Evolutionary conservation across 2,329 filamentous ascomycete species (phyloP).

Genomic region (Stemphylium lycopersici): DNA sequence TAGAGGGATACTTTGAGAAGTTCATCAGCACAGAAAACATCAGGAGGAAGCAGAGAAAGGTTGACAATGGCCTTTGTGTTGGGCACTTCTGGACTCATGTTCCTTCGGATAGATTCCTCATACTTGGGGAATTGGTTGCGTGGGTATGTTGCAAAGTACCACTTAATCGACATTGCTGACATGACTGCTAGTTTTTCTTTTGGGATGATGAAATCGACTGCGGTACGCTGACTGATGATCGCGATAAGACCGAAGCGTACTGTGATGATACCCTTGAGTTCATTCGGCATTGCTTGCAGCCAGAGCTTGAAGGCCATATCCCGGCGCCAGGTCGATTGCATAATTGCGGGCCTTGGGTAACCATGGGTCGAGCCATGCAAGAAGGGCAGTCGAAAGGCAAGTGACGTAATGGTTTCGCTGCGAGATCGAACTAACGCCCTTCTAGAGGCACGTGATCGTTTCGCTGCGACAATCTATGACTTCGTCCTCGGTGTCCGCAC

Average conservation of each 20-base stretch:
- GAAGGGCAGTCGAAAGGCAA: conserved; percentile 14
- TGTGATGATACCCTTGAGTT: conserved; percentile 14
- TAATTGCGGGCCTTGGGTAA: conserved; percentile 14
- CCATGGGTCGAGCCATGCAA: conserved; percentile 15
- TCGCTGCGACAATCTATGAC: conserved; percentile 14
- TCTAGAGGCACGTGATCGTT: conserved; percentile 13
- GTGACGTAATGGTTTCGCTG: too few species aligned
- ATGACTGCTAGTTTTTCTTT: conserved; percentile 9
- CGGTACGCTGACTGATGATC: conserved; percentile 12
- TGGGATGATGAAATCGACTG: conserved; percentile 21
- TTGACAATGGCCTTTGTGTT: conserved; percentile 11
- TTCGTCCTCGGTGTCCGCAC: conserved; percentile 9
- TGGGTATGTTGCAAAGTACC: not conserved
- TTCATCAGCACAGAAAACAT: conserved; percentile 10
- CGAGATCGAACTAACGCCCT: not conserved
- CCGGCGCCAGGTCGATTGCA: conserved; percentile 15
- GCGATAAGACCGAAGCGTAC: conserved; percentile 15
- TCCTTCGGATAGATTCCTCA: conserved; percentile 1
- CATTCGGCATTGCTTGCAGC: conserved; percentile 12
- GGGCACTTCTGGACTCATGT: conserved; percentile 14
- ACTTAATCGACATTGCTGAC: not conserved
- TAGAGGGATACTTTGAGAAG: conserved; percentile 7
- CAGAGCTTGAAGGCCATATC: conserved; percentile 7
- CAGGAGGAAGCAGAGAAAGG: conserved; percentile 8
- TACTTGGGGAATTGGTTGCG: conserved; percentile 12